phyloP scores from a whole-genome alignment of 2,329 filamentous ascomycete species.

The Nothopassalora personata region DNA sequence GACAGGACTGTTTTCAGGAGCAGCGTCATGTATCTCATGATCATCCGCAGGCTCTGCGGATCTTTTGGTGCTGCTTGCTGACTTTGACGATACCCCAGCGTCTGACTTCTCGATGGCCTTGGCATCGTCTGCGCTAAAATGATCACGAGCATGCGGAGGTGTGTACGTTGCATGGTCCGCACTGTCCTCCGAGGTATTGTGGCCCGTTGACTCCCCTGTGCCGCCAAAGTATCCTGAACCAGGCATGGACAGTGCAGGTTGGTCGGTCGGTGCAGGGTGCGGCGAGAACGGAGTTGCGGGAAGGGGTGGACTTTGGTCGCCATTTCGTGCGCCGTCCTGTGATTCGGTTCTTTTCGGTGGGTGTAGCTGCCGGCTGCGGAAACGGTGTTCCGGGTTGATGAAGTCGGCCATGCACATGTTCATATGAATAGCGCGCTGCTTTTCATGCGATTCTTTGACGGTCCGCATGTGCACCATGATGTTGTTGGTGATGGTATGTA shows the following conservation, averaged over 20 bases:
- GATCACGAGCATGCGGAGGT: background rate
- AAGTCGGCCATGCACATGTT: slow-evolving; percentile 26
- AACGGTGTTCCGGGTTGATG: slow-evolving; percentile 18
- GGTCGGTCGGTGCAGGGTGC: too few species aligned
- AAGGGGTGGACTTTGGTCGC: background rate
- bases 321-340: background rate
- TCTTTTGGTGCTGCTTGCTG: background rate
- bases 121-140: background rate
- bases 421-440: slow-evolving; percentile 23
- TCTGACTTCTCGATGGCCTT: background rate
- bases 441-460: slow-evolving; percentile 32
- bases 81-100: background rate
- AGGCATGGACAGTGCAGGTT: background rate
- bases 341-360: slow-evolving; percentile 3
- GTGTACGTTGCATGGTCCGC: background rate
- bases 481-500: slow-evolving; percentile 44
- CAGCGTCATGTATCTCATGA: background rate
- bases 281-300: background rate
- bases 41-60: background rate
- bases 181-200: background rate
- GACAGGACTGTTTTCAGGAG: background rate
- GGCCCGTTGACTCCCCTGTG: background rate
- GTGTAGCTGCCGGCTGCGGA: slow-evolving; percentile 14
- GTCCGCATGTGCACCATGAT: slow-evolving; percentile 33
- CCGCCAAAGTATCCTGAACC: background rate